These are phyloP conservation scores for Peziza echinospora DNA, from an alignment of 495 filamentous ascomycete genomes.

Conservation along the genomic window DNA sequence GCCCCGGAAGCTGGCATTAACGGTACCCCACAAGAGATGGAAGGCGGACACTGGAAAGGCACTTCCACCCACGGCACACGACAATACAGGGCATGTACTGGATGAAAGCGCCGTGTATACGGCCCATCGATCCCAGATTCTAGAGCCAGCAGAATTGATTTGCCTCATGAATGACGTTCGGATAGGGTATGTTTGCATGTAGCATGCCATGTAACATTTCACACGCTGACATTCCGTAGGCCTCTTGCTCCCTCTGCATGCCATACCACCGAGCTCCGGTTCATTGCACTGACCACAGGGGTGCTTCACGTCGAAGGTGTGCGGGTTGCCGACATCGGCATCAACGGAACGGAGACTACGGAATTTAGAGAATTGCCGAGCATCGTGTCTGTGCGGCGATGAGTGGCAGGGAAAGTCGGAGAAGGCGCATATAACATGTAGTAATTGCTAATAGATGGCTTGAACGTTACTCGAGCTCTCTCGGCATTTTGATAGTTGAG, in stretches of 20 bases:
- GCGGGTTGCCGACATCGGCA: slow-evolving; percentile 45
- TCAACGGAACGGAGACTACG: slow-evolving; percentile 44
- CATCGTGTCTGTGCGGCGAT: slow-evolving; percentile 13
- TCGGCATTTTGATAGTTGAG: too few relatives aligned
- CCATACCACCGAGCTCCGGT: slow-evolving; percentile 55
- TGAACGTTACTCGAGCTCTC: too few relatives aligned
- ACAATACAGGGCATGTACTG: slow-evolving; percentile 51
- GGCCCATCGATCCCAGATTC: slow-evolving; percentile 48
- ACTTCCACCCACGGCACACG: slow-evolving; percentile 31
- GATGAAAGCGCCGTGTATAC: slow-evolving; percentile 71
- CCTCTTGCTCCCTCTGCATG: slow-evolving; percentile 58
- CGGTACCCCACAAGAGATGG: slow-evolving; percentile 59
- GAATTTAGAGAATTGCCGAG: slow-evolving; percentile 19
- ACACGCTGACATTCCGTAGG: slow-evolving; percentile 20
- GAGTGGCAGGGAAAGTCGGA: too few relatives aligned
- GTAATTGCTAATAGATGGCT: too few relatives aligned
- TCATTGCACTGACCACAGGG: slow-evolving; percentile 55
- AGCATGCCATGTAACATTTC: background rate
- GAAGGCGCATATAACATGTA: too few relatives aligned
- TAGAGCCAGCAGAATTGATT: slow-evolving; percentile 54
- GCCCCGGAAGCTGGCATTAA: slow-evolving; percentile 54
- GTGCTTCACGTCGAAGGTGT: slow-evolving; percentile 60
- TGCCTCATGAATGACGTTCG: slow-evolving; percentile 67
- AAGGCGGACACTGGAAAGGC: slow-evolving; percentile 40
- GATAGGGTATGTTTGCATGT: slow-evolving; percentile 38